A percentile compares a stretch with the other conserved stretches of the same genome.
Evolutionary conservation across 768 basidiomycete species (phyloP).

Genomic region (Clathrus columnatus): DNA sequence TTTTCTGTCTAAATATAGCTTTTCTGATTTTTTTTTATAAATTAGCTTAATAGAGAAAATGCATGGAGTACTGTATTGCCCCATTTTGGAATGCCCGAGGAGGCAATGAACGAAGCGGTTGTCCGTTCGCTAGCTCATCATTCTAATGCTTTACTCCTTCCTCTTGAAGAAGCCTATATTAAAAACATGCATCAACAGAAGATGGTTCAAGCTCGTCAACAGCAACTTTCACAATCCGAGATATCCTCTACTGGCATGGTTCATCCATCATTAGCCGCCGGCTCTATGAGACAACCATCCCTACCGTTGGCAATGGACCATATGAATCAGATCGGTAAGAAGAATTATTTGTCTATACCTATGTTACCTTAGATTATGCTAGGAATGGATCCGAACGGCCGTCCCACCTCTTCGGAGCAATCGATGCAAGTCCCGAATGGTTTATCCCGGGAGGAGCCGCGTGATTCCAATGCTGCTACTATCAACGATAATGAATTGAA

Average conservation of each 20-base stretch:
- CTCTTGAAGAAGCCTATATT: conserved; percentile 66
- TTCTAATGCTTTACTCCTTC: conserved; percentile 53
- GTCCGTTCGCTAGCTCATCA: conserved; percentile 45
- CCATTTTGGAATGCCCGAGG: conserved; percentile 55
- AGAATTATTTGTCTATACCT: neutral
- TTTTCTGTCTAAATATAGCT: neutral
- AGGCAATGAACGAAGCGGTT: conserved; percentile 40
- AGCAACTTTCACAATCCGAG: conserved; percentile 13
- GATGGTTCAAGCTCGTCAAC: conserved; percentile 32
- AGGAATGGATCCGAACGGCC: conserved; percentile 10
- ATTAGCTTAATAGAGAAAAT: conserved; percentile 26
- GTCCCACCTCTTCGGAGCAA: conserved; percentile 16
- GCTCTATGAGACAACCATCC: neutral
- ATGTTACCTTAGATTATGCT: neutral
- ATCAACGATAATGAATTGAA: conserved; percentile 59
- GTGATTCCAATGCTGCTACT: conserved; percentile 25
- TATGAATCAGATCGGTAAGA: neutral
- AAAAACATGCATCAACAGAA: conserved; percentile 54
- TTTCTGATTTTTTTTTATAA: neutral
- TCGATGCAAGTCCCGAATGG: conserved; percentile 11
- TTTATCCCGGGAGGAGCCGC: conserved; percentile 12
- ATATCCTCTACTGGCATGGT: neutral
- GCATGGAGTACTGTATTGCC: conserved; percentile 47
- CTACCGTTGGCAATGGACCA: neutral
- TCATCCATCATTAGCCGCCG: neutral